Base-by-base conservation (phyloP, 768 basidiomycete genomes). In the Vararia minispora region DNA sequence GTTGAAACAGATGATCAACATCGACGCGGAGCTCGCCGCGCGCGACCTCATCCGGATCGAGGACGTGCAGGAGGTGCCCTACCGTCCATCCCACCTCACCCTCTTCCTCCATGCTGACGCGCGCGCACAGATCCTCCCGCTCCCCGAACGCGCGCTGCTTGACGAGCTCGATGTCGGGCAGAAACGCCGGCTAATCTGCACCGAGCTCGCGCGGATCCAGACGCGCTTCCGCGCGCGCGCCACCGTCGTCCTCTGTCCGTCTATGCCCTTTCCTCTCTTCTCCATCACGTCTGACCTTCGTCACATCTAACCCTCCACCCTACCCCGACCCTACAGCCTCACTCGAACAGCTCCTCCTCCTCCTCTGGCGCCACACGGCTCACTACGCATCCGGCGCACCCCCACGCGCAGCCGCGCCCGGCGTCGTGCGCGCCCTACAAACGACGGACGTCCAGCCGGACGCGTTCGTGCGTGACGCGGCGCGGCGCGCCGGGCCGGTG, bases 331-430 rank as follows among this genome's bases (percentile, higher is more conserved):
- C 17, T 16, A 23, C 46, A 84, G 83, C 71, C 40, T 72, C 79
- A 12, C 59, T 76, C 35, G 90, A 92, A 57, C 81, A 89, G 74
- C 55, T 84, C 5, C 64, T 91, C 7, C 64, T 91, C 13, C 65
- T 91, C 14, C 61, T 88, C 8, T 89, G 84, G 81, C 69, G 86
- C 12, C 90, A 92, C 50, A 52, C 87, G 21, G 66, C 72, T 11
- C 76, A 77, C 52, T 91, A 82, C 56, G 55, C 66, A 55, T 57
- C 37, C 40, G 58, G n/a, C 58, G 56, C 35, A 28, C 52, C 51
- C 57, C 55, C 48, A 60, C 48, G 33, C 63, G 58, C 60, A 27
- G 62, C 67, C 21, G 56, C 59, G 1, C 44, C 61, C 46, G 52
- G 68, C 54, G 66, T 70, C 4, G 65, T 78, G 63, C 72, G 78